These are phyloP conservation scores for Pneumocystis wakefieldiae DNA, from an alignment of 1,139 yeast species.

Conservation along the genomic window DNA sequence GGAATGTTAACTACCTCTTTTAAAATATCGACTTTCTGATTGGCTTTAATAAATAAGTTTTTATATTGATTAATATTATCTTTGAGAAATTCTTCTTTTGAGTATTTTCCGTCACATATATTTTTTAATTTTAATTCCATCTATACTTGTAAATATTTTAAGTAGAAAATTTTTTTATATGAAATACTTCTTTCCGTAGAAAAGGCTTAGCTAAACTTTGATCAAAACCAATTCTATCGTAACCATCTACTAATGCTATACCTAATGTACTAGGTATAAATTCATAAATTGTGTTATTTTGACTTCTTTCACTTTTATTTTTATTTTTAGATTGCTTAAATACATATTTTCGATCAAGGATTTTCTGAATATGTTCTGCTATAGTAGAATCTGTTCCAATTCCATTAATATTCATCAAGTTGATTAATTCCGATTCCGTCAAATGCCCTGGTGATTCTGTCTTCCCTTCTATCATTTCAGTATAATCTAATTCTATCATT, in stretches of 20 bases:
- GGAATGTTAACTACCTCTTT: neutral
- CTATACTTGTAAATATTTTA: neutral
- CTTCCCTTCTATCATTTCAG: constrained; percentile 53
- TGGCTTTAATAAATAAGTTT: constrained; percentile 24
- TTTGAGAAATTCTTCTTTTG: constrained; percentile 40
- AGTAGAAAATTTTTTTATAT: neutral
- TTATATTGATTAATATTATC: constrained; percentile 47
- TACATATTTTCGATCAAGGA: constrained; percentile 52
- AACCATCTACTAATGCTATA: constrained; percentile 76
- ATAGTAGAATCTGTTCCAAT: constrained; percentile 99
- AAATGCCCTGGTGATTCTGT: constrained; percentile 69
- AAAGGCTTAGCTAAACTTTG: constrained; percentile 80
- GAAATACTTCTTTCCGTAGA: constrained; percentile 40
- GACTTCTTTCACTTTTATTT: neutral
- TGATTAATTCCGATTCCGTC: constrained; percentile 86
- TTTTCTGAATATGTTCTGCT: constrained; percentile 89
- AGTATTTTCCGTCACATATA: constrained; percentile 50
- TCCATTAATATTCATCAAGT: constrained; percentile 91
- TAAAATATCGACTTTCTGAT: neutral
- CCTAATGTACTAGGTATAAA: constrained; percentile 75
- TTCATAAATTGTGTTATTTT: constrained; percentile 14
- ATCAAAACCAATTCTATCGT: constrained; percentile 58
- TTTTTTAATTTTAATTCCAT: constrained; percentile 53
- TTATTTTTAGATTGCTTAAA: constrained; percentile 25
- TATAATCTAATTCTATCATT: constrained; percentile 35